Evolutionary conservation across 2,329 filamentous ascomycete genomes (phyloP).

Genomic region (Xylariaceae sp.): DNA sequence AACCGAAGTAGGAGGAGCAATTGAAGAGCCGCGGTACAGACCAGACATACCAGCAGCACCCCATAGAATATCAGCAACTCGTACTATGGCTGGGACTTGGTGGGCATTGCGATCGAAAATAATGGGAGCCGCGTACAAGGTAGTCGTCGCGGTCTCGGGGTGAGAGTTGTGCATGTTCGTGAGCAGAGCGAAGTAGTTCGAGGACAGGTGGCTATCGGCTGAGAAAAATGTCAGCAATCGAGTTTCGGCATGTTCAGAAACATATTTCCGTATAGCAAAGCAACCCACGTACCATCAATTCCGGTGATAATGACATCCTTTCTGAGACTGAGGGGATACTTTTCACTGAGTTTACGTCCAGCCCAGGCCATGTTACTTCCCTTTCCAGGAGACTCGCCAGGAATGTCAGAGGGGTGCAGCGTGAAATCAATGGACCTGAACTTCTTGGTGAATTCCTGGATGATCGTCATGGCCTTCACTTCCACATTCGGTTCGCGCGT

Average conservation of each 20-base stretch:
- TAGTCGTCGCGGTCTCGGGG: slow-evolving; percentile 55
- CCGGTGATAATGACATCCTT: slow-evolving; percentile 64
- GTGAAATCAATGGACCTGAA: slow-evolving; percentile 65
- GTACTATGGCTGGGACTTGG: slow-evolving; percentile 60
- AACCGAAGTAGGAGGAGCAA: slow-evolving; percentile 67
- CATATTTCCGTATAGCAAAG: not conserved
- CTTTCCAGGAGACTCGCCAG: slow-evolving; percentile 65
- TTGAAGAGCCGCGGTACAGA: slow-evolving; percentile 56
- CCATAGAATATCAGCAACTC: slow-evolving; percentile 69
- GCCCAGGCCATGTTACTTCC: slow-evolving; percentile 71
- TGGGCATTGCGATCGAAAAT: slow-evolving; percentile 71
- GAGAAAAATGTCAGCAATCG: slow-evolving; percentile 17
- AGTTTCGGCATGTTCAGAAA: not conserved
- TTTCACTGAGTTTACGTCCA: slow-evolving; percentile 58
- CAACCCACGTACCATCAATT: slow-evolving; percentile 61
- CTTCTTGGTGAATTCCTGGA: slow-evolving; percentile 57
- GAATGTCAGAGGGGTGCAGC: slow-evolving; percentile 59
- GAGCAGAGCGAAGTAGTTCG: slow-evolving; percentile 62
- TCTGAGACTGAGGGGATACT: slow-evolving; percentile 48
- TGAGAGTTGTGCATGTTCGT: slow-evolving; percentile 57
- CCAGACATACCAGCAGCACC: slow-evolving; percentile 65
- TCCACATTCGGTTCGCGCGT: slow-evolving; percentile 57
- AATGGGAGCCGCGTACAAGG: slow-evolving; percentile 64
- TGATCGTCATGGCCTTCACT: slow-evolving; percentile 56
- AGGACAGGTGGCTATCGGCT: slow-evolving; percentile 67